These are phyloP conservation scores for Mycena haematopus DNA, from an alignment of 768 basidiomycete genomes.

Conservation along the genomic window DNA sequence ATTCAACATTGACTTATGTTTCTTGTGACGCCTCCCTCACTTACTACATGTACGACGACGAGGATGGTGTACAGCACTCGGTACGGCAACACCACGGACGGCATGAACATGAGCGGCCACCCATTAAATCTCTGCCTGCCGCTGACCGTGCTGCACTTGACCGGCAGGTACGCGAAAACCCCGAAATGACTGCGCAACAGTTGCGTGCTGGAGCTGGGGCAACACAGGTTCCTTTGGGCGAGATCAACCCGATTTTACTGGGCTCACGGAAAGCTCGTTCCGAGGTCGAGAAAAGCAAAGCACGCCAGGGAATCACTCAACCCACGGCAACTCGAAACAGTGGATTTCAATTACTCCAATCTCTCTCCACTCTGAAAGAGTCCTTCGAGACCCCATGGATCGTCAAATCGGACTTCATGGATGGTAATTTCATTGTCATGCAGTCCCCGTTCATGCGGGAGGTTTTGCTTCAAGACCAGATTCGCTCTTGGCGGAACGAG, in stretches of 20 bases:
- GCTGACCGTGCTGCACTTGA: not conserved
- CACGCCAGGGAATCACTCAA: not conserved
- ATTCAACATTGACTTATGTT: not conserved
- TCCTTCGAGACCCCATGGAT: conserved; percentile 17
- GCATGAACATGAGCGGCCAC: not conserved
- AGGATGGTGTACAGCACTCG: not conserved
- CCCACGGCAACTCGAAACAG: not conserved
- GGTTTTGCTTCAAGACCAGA: not conserved
- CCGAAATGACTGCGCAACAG: not conserved
- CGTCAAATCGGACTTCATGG: not conserved
- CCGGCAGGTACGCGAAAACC: not conserved
- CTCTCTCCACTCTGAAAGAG: not conserved
- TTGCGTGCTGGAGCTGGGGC: not conserved
- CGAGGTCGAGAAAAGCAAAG: conserved; percentile 9
- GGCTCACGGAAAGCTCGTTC: not conserved
- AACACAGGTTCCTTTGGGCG: not conserved
- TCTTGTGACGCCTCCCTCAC: not conserved
- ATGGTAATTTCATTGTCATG: conserved; percentile 1
- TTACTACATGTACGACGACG: not conserved
- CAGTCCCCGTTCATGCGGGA: conserved; percentile 14
- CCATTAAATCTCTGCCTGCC: not conserved
- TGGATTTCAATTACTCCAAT: conserved; percentile 1
- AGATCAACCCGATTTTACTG: not conserved
- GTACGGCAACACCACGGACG: not conserved
- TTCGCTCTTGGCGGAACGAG: not conserved